Base-by-base conservation (phyloP, 768 basidiomycete genomes). In the Antrodiella citrinella region DNA sequence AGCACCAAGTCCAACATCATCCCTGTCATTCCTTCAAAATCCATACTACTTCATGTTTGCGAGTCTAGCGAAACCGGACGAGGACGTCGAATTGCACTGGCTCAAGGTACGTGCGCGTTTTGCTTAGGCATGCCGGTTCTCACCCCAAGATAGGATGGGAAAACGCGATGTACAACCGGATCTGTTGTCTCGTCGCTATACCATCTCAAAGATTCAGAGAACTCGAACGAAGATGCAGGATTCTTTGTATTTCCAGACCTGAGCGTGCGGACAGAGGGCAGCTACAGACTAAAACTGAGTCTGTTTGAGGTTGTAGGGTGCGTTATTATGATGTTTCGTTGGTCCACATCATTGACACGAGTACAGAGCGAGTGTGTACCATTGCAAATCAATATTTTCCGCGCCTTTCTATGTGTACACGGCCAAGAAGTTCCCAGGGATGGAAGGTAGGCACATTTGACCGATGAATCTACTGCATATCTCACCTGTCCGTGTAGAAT, bases 1-100 rank as follows among this genome's bases (percentile, higher is more conserved):
- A 47, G 55, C 39, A 22, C 54, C 47, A 22, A 49, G 43, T 22
- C 53, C 2, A 49, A 48, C 40, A 53, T 59, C 55, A 30, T 60
- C 55, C 75, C 82, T 61, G 70, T 77, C 72, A 19, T 91, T 82
- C 63, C 75, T 91, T 15, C 90, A 92, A 63, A 91, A 94, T 58
- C 92, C 92, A 0, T 94, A 94, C 64, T 95, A 92, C 64, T 93
- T 95, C 67, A 94, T 94, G 88, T 93, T 91, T 59, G 91, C 92
- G 21, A 84, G 82, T 60, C 76, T 94, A 38, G 91, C 91, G 1
- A 84, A 91, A 58, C 88, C 89, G 0, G 91, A 93, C 58, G 85
- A 89, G 54, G 90, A 94, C 57, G 77, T 84, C 11, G 92, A 95
- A 65, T 65, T 95, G 41, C 93, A 96, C 60, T 86, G 90, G 80